A percentile compares a stretch with the other conserved stretches of the same genome.
These are phyloP conservation scores for Nematocida homosporus DNA, from an alignment of 371 early-diverging fungal genomes.

Conservation along the genomic window DNA sequence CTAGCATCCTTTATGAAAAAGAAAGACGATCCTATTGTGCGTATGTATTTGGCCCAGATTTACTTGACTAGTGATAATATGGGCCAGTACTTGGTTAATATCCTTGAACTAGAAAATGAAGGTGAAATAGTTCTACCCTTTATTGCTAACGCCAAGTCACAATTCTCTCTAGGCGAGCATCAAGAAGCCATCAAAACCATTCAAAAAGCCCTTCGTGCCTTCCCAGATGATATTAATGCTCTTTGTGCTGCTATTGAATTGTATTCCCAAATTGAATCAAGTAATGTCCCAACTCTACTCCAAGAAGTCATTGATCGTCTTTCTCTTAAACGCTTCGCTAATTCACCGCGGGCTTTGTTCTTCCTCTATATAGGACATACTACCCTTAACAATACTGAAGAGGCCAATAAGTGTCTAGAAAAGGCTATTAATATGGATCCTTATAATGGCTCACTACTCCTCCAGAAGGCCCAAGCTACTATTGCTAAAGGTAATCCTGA, in stretches of 20 bases:
- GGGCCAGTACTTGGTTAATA: constrained; percentile 35
- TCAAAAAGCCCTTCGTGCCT: constrained; percentile 1
- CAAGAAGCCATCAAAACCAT: constrained; percentile 29
- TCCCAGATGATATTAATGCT: constrained; percentile 39
- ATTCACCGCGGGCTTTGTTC: constrained; percentile 25
- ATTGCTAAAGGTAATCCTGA: constrained; percentile 17
- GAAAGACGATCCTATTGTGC: constrained; percentile 39
- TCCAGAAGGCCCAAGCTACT: constrained; percentile 5
- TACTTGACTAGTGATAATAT: constrained; percentile 16
- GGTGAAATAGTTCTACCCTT: constrained; percentile 22
- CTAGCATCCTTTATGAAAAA: background rate
- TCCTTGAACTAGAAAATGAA: constrained; percentile 28
- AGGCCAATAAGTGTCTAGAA: background rate
- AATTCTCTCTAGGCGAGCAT: constrained; percentile 32
- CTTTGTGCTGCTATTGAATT: constrained; percentile 42
- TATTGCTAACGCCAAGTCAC: constrained; percentile 39
- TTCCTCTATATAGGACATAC: constrained; percentile 45
- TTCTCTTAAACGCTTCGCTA: background rate
- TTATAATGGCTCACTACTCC: constrained; percentile 32
- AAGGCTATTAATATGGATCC: constrained; percentile 23
- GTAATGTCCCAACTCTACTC: background rate
- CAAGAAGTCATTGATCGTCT: background rate
- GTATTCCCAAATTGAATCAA: background rate
- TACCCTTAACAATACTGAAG: background rate
- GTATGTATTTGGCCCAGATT: constrained; percentile 36